Evolutionary conservation across 2,329 filamentous ascomycete genomes (phyloP).

Genomic region (Colletotrichum noveboracense): DNA sequence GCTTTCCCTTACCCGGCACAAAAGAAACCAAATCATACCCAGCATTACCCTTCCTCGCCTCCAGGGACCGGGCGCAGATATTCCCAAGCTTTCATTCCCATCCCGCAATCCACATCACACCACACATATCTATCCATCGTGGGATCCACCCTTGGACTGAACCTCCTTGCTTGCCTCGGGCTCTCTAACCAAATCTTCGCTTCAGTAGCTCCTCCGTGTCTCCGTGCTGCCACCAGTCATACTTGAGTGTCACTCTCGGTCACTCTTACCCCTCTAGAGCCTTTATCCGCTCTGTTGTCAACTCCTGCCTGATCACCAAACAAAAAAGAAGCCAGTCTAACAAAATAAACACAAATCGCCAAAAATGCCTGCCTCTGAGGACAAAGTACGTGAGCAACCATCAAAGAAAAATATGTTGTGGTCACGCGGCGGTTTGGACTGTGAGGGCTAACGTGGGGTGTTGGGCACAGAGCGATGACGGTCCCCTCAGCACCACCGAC

Average conservation of each 20-base stretch:
- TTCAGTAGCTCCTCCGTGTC: constrained; percentile 10
- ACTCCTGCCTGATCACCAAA: not conserved
- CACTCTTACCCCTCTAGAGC: constrained; percentile 1
- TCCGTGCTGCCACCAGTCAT: constrained; percentile 4
- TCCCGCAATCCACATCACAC: not conserved
- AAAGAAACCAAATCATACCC: not conserved
- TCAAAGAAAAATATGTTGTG: constrained; percentile 30
- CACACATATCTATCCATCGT: not conserved
- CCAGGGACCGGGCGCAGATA: constrained; percentile 7
- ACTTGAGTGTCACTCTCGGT: not conserved
- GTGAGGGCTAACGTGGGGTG: constrained; percentile 9
- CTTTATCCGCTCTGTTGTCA: not conserved
- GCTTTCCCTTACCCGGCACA: not conserved
- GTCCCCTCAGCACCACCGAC: constrained; percentile 32
- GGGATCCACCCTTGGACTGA: constrained; percentile 17
- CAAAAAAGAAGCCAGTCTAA: not conserved
- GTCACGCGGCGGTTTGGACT: constrained; percentile 21
- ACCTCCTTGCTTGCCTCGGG: constrained; percentile 2
- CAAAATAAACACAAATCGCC: not conserved
- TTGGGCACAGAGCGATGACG: constrained; percentile 24
- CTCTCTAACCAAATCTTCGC: constrained; percentile 16
- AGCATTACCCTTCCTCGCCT: not conserved
- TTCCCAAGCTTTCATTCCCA: not conserved
- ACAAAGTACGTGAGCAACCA: constrained; percentile 33
- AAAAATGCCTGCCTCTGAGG: constrained; percentile 28